A percentile compares a stretch with the other conserved stretches of the same genome.
These are phyloP conservation scores for Sisymbrium altissimum DNA, from an alignment of 345 rosid species.

Conservation along the genomic window DNA sequence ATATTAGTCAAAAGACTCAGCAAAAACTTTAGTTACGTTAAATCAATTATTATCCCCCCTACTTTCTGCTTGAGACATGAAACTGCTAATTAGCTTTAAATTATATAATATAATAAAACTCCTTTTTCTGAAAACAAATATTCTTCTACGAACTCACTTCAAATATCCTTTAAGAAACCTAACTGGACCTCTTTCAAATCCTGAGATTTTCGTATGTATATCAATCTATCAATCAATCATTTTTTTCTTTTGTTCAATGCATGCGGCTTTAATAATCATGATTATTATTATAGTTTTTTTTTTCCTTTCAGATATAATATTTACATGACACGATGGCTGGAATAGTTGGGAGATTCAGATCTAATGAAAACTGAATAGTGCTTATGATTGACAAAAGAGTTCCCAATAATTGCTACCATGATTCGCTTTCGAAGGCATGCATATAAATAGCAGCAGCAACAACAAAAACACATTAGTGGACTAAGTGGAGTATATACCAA, in stretches of 20 bases:
- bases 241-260: constrained; percentile 22
- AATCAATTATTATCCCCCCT: constrained; percentile 5
- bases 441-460: constrained; percentile 23
- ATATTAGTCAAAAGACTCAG: neutral
- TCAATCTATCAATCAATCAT: constrained; percentile 9
- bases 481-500: neutral
- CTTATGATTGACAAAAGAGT: constrained; percentile 34
- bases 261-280: constrained; percentile 18
- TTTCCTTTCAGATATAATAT: neutral
- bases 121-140: neutral
- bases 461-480: constrained; percentile 19
- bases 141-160: neutral
- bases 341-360: constrained; percentile 24
- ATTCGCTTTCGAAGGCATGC: constrained; percentile 28
- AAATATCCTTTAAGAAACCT: neutral
- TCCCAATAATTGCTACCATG: constrained; percentile 27
- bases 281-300: constrained; percentile 7
- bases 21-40: neutral
- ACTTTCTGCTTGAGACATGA: constrained; percentile 21
- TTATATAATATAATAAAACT: neutral
- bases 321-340: constrained; percentile 18
- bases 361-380: constrained; percentile 29
- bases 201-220: constrained; percentile 2
- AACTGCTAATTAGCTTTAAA: neutral
- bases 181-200: neutral